Base-by-base conservation (phyloP, 768 basidiomycete species). In the Nidularia pulvinata region DNA sequence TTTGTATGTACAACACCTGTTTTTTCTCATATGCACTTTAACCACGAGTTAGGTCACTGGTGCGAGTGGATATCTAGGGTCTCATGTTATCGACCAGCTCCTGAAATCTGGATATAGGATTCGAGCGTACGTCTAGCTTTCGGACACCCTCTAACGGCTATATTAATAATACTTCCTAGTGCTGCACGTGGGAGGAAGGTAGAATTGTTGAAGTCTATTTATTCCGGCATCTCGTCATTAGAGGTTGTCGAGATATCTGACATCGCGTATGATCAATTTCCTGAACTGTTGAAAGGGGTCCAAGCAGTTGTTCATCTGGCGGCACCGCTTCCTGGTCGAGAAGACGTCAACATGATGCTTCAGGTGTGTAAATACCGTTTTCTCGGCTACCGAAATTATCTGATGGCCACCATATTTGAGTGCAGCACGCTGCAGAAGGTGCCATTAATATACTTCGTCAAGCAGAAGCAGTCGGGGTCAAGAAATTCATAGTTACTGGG, bases 101-200 rank as follows among this genome's bases (percentile, higher is more conserved):
- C 60, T 82, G 22, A 59, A 73, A 14, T 62, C 64, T n/a, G 82
- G 83, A 1, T 80, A 78, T 58, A 68, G 65, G 6, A 82, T 85
- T 42, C 68, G 76, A 57, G 83, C 77, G 75, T 76, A 55, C 49
- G 71, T 59, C 22, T n/a, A 16, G 11, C 39, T 33, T 47, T 35
- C 11, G 14, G 19, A 7, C 9, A 14, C 13, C 13, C 13, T 30
- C 25, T 7, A 13, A 14, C 13, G 10, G 11, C 22, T 34, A 49
- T 30, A 11, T 32, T 14, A 49, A 14, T 5, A 42, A 42, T 42
- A 4, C 33, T n/a, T 14, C 11, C 25, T 34, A 64, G 58, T 36
- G 57, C 60, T 7, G 63, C 63, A 1, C 64, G 63, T 16, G 55
- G 54, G 3, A 54, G 48, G 9, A 66, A 64, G 32, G 55, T 58